Evolutionary conservation across 805 yeast genomes (phyloP).

Genomic region (Candida chilensis): DNA sequence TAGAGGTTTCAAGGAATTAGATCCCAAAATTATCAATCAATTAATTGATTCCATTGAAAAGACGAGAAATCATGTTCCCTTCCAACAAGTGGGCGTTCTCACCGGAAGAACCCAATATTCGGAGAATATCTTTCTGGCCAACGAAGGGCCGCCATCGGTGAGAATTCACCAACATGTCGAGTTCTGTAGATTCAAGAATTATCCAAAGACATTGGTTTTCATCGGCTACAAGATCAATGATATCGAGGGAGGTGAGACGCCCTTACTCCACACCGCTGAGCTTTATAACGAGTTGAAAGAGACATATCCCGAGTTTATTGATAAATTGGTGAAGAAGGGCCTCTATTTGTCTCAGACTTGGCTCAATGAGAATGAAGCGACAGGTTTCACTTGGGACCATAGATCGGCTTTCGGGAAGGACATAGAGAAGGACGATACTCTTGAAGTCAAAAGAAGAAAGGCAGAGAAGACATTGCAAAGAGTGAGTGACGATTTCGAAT

Average conservation of each 20-base stretch:
- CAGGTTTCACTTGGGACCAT: slow-evolving; percentile 16
- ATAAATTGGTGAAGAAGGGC: slow-evolving; percentile 11
- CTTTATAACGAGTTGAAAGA: slow-evolving; percentile 9
- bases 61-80: slow-evolving; percentile 10
- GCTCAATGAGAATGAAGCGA: slow-evolving; percentile 9
- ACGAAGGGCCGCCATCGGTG: slow-evolving; percentile 15
- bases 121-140: slow-evolving; percentile 16
- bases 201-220: slow-evolving; percentile 15
- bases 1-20: slow-evolving; percentile 10
- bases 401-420: slow-evolving; percentile 18
- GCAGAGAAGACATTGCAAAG: slow-evolving; percentile 12
- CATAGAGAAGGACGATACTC: slow-evolving; percentile 10
- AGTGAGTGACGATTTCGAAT: slow-evolving; percentile 14
- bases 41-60: slow-evolving; percentile 11
- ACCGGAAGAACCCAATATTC: slow-evolving; percentile 14
- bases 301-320: slow-evolving; percentile 10
- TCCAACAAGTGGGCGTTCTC: slow-evolving; percentile 17
- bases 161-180: slow-evolving; percentile 20
- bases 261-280: slow-evolving; percentile 21
- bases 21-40: slow-evolving; percentile 10
- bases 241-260: slow-evolving; percentile 23
- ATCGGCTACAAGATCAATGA: slow-evolving; percentile 9
- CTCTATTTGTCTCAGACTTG: slow-evolving; percentile 15
- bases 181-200: slow-evolving; percentile 16
- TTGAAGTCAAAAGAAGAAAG: slow-evolving; percentile 11